These are phyloP conservation scores for Bacterosira constricta DNA, from an alignment of 108 stramenopile species.

Conservation along the genomic window DNA sequence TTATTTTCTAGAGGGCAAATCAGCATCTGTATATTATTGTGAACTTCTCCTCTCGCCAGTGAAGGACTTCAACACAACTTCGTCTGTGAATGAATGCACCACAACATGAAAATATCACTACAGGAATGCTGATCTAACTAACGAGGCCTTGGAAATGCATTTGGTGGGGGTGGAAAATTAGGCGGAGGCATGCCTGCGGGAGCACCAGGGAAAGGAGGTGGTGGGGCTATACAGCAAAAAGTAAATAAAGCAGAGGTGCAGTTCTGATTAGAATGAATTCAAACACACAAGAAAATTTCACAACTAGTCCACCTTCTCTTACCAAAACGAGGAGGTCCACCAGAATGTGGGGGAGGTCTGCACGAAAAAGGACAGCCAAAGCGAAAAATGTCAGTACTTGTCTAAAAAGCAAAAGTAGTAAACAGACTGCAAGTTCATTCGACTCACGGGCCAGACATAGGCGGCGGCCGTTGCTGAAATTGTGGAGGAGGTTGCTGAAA, in stretches of 20 bases:
- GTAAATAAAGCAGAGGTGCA: background rate
- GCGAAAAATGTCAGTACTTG: background rate
- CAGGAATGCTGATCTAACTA: background rate
- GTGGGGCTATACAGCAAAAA: conserved; percentile 5
- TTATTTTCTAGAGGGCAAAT: no score
- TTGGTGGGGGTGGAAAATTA: conserved; percentile 23
- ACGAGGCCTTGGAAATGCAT: conserved; percentile 10
- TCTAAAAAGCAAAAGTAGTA: background rate
- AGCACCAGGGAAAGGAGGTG: conserved; percentile 5
- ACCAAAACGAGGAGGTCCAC: conserved; percentile 2
- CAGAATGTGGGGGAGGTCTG: background rate
- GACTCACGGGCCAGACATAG: conserved; percentile 3
- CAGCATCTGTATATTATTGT: no score
- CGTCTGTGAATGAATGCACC: background rate
- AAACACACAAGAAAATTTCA: background rate
- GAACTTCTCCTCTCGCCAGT: no score
- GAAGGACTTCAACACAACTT: no score
- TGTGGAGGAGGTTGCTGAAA: conserved; percentile 37
- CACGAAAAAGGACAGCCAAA: background rate
- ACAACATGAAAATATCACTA: background rate
- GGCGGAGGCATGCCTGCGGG: conserved; percentile 11
- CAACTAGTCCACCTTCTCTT: background rate
- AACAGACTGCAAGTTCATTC: background rate
- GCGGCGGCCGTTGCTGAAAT: conserved; percentile 19
- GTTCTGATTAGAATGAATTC: background rate